Base-by-base conservation (phyloP, 352 stramenopile species). In the Phytopythium ostracodes region DNA sequence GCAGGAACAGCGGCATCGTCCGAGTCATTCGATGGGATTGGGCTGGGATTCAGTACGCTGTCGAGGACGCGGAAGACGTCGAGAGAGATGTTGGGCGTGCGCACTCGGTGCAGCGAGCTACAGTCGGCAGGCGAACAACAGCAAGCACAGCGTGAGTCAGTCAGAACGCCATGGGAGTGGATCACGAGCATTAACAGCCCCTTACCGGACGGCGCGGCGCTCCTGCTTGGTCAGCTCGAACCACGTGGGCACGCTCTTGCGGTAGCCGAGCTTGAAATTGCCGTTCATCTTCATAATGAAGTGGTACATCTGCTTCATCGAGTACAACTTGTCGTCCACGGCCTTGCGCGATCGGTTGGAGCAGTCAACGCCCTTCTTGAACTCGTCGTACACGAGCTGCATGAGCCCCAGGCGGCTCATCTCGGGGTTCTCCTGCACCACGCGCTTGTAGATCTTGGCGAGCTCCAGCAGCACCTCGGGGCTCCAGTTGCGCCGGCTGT, bases 281-380 rank as follows among this genome's bases (percentile, higher is more conserved):
- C 72, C 65, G 56, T 83, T 88, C 53, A 84, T 75, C 59, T 84
- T 74, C 20, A 79, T 42, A 50, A 89, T 85, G 60, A 89, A 89
- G 33, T 84, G 76, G 63, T 89, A 85, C 80, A 89, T 88, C 44
- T 87, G 80, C 66, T 85, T 87, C 70, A 83, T 74, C 20, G 74
- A 72, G 66, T 87, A 88, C 15, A 89, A 63, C 55, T 88, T 87
- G 69, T 87, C 76, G 44, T 89, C 80, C 31, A 89, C 74, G 11
- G 80, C 77, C 57, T 87, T 88, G 47, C 69, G 74, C 31, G 73
- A 82, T 10, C 77, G 77, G 51, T 72, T 68, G 12, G 70, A 72
- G 56, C 67, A 76, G 59, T 84, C 75, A 24, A 81, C 63, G 3
- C 66, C 62, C 49, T 75, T 64, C 50, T 73, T 65, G 42, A 89